Percentiles rank a stretch among this genome's conserved stretches.
phyloP scores from a whole-genome alignment of 2,329 filamentous ascomycete species.

The Pleomassaria siparia region DNA sequence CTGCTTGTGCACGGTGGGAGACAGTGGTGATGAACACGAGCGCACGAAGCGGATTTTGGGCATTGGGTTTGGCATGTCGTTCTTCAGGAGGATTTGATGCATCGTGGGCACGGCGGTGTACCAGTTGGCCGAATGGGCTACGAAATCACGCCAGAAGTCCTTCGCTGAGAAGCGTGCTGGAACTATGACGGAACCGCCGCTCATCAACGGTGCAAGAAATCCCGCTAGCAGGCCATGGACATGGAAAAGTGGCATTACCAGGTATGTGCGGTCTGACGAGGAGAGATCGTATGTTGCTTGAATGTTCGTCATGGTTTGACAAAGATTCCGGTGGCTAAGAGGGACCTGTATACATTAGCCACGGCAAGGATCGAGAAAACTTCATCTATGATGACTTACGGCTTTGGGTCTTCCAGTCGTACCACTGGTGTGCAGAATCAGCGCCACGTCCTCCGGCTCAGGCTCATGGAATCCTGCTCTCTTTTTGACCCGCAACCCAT shows the following conservation, averaged over 20 bases:
- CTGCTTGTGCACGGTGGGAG: constrained; percentile 73
- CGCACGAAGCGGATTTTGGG: constrained; percentile 78
- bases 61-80: constrained; percentile 63
- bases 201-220: constrained; percentile 71
- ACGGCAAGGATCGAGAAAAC: neutral
- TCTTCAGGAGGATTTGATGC: constrained; percentile 79
- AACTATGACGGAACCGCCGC: constrained; percentile 74
- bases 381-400: constrained; percentile 9
- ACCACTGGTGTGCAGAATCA: constrained; percentile 78
- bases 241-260: constrained; percentile 86
- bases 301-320: constrained; percentile 77
- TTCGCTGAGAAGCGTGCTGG: constrained; percentile 74
- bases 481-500: constrained; percentile 58
- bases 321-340: constrained; percentile 74
- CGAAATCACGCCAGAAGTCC: constrained; percentile 77
- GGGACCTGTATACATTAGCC: constrained; percentile 53
- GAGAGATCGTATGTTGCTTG: constrained; percentile 71
- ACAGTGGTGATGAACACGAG: constrained; percentile 77
- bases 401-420: constrained; percentile 82
- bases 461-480: constrained; percentile 53
- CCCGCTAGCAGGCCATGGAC: constrained; percentile 79
- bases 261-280: constrained; percentile 69
- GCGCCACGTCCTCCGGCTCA: constrained; percentile 70
- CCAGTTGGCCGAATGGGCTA: constrained; percentile 73
- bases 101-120: constrained; percentile 84